phyloP scores from a whole-genome alignment of 2,329 filamentous ascomycete genomes.

The Exophiala aquamarina region DNA sequence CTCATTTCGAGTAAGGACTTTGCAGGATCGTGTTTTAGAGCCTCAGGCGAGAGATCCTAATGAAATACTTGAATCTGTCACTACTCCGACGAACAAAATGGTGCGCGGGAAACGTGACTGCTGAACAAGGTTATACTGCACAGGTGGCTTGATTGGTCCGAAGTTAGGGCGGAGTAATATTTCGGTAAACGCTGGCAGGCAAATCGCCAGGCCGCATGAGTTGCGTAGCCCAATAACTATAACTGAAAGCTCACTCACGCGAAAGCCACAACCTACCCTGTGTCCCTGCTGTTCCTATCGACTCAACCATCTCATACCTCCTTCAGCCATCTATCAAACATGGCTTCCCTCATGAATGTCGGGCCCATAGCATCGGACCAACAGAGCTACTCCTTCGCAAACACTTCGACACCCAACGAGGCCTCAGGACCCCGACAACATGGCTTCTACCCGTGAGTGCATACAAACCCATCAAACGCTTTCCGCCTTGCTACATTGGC shows the following conservation, averaged over 20 bases:
- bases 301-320: conserved; percentile 7
- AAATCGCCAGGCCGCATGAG: conserved; percentile 6
- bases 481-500: not conserved
- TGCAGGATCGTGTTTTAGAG: too few relatives aligned
- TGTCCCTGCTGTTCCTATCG: not conserved
- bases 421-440: conserved; percentile 63
- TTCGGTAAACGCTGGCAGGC: too few relatives aligned
- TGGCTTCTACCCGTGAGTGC: conserved; percentile 83
- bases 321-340: conserved; percentile 33
- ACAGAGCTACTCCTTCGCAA: conserved; percentile 62
- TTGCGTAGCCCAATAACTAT: conserved; percentile 5
- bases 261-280: conserved; percentile 1
- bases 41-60: conserved; percentile 1
- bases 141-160: too few relatives aligned
- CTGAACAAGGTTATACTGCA: too few relatives aligned
- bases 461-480: not conserved
- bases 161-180: too few relatives aligned
- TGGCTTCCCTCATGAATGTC: conserved; percentile 56
- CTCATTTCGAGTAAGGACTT: conserved; percentile 18
- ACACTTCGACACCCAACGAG: conserved; percentile 45
- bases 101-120: too few relatives aligned
- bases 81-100: not conserved
- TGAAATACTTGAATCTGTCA: too few relatives aligned
- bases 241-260: not conserved
- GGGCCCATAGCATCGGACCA: conserved; percentile 51